These are phyloP conservation scores for Stagonosporopsis vannaccii DNA, from an alignment of 2,329 filamentous ascomycete genomes.

Conservation along the genomic window DNA sequence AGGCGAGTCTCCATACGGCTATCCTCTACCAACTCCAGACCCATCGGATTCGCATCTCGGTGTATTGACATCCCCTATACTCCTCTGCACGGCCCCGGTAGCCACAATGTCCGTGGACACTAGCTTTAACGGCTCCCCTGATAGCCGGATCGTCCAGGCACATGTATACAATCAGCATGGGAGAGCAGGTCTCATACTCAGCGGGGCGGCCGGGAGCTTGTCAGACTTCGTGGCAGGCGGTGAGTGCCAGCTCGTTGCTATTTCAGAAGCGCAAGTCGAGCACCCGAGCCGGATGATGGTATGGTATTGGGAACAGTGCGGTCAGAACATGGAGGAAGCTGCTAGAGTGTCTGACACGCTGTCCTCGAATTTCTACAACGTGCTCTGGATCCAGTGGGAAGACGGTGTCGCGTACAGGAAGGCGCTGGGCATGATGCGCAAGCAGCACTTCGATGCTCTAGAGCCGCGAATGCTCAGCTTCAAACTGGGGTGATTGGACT, in stretches of 20 bases:
- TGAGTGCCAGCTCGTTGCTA: background rate
- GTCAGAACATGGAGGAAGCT: background rate
- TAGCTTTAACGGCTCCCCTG: background rate
- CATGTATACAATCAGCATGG: background rate
- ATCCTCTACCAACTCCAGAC: background rate
- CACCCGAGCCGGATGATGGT: background rate
- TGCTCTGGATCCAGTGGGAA: constrained; percentile 20
- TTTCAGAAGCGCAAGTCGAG: background rate
- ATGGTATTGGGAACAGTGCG: background rate
- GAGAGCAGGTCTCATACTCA: background rate
- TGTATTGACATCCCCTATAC: background rate
- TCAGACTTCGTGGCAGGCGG: background rate
- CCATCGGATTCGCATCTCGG: background rate
- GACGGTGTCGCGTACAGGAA: constrained; percentile 15
- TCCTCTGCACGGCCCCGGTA: background rate
- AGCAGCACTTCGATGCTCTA: constrained; percentile 16
- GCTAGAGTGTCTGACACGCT: background rate
- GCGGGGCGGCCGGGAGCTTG: background rate
- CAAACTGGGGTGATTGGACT: background rate
- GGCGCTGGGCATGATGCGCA: constrained; percentile 19
- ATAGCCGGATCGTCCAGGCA: too few species aligned
- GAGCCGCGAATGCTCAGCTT: background rate
- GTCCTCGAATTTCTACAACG: constrained; percentile 15
- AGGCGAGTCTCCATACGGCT: background rate
- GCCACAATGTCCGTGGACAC: background rate